These are phyloP conservation scores for Neurospora tetrasperma DNA, from an alignment of 495 filamentous ascomycete genomes.

Conservation along the genomic window DNA sequence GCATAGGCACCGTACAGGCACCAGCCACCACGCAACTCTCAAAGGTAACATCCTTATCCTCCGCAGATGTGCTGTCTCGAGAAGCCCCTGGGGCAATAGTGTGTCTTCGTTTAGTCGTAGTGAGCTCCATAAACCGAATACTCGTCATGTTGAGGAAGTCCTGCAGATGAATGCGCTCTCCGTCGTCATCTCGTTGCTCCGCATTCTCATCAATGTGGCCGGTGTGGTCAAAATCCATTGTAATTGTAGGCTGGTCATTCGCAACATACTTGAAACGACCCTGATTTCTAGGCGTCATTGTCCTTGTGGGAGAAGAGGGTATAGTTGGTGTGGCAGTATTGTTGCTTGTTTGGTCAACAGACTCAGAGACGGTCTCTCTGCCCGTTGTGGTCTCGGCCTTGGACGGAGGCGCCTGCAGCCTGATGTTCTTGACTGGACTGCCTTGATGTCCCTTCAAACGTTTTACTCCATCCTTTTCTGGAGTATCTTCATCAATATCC, in stretches of 20 bases:
- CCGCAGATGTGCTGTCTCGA: slow-evolving; percentile 29
- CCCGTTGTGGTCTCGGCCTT: slow-evolving; percentile 53
- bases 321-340: slow-evolving; percentile 30
- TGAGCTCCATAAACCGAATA: slow-evolving; percentile 96
- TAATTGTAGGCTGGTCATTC: slow-evolving; percentile 30
- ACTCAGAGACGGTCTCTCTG: slow-evolving; percentile 43
- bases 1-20: slow-evolving; percentile 82
- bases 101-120: slow-evolving; percentile 77
- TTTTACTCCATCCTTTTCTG: slow-evolving; percentile 53
- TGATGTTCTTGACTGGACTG: slow-evolving; percentile 69
- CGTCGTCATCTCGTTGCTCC: slow-evolving; percentile 31
- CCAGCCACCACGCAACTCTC: slow-evolving; percentile 79
- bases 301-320: slow-evolving; percentile 36
- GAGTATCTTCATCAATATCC: slow-evolving; percentile 51
- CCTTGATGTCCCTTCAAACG: slow-evolving; percentile 58
- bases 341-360: slow-evolving; percentile 15
- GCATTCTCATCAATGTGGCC: slow-evolving; percentile 23
- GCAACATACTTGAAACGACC: slow-evolving; percentile 39
- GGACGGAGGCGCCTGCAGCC: slow-evolving; percentile 53
- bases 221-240: slow-evolving; percentile 37
- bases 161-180: slow-evolving; percentile 71
- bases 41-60: slow-evolving; percentile 44
- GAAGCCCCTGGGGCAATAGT: slow-evolving; percentile 54
- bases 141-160: slow-evolving; percentile 91
- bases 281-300: slow-evolving; percentile 40